Evolutionary conservation across 331 rosid genomes (phyloP).

Genomic region (Dryas integrifolia): DNA sequence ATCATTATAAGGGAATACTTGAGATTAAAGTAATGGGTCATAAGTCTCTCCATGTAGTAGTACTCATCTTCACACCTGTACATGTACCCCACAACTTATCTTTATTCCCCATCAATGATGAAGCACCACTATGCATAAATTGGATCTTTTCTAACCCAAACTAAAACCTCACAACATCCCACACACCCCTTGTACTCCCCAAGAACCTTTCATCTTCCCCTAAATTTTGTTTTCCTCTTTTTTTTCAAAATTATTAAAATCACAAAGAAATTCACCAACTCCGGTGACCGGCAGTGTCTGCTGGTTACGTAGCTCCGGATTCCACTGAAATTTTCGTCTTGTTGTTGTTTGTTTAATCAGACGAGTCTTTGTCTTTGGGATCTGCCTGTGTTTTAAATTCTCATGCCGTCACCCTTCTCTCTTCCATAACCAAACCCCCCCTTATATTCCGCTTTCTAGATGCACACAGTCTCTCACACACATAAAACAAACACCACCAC

Average conservation of each 20-base stretch:
- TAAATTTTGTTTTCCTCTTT: no score
- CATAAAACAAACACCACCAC: background rate
- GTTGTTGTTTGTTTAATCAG: slow-evolving; percentile 3
- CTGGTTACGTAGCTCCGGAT: background rate
- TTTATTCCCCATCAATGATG: background rate
- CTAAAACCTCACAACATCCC: background rate
- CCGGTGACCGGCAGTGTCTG: no score
- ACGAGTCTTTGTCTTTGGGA: slow-evolving; percentile 12
- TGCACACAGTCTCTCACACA: background rate
- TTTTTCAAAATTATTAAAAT: no score
- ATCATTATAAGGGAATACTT: background rate
- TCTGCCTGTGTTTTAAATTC: background rate
- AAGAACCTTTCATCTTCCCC: no score
- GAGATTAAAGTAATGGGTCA: background rate
- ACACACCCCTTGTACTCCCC: no score
- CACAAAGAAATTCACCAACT: background rate
- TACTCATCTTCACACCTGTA: background rate
- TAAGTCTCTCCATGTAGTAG: background rate
- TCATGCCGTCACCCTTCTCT: slow-evolving; percentile 5
- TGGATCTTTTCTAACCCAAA: background rate
- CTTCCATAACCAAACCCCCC: background rate
- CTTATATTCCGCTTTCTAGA: slow-evolving; percentile 21
- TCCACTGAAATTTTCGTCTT: background rate
- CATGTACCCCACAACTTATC: background rate
- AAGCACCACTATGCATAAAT: background rate